These are phyloP conservation scores for Arthroderma sp. DNA, from an alignment of 2,329 filamentous ascomycete species.

Conservation along the genomic window DNA sequence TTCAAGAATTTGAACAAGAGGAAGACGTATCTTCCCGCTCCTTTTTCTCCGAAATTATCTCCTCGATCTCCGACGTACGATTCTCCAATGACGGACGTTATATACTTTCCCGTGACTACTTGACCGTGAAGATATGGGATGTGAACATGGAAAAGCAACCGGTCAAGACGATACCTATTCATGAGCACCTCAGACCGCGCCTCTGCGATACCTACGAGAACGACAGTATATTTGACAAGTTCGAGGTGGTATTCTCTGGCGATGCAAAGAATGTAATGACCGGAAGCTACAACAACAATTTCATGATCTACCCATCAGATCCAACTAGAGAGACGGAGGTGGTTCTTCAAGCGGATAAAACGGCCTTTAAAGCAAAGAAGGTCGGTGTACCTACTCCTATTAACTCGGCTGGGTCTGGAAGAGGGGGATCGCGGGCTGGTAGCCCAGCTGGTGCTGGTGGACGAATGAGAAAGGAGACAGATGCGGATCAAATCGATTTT, in stretches of 20 bases:
- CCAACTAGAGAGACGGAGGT: constrained; percentile 94
- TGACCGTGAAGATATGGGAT: constrained; percentile 99
- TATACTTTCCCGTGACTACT: constrained; percentile 92
- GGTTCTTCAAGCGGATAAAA: constrained; percentile 94
- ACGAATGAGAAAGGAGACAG: constrained; percentile 96
- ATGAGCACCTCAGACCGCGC: constrained; percentile 86
- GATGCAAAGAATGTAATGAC: constrained; percentile 99
- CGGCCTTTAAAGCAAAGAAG: constrained; percentile 99
- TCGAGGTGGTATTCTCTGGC: constrained; percentile 96
- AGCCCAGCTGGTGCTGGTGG: constrained; percentile 81
- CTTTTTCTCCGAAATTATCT: constrained; percentile 99
- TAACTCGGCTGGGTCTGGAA: constrained; percentile 68
- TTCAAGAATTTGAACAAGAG: constrained; percentile 89
- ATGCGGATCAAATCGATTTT: constrained; percentile 98
- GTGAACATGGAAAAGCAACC: constrained; percentile 98
- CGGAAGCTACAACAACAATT: constrained; percentile 99
- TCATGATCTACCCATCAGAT: constrained; percentile 99
- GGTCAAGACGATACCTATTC: constrained; percentile 96
- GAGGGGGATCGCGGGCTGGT: constrained; percentile 72
- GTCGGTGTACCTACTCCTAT: constrained; percentile 95
- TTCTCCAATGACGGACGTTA: constrained; percentile 95
- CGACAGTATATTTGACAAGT: constrained; percentile 99
- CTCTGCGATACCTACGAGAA: constrained; percentile 99
- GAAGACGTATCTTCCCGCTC: constrained; percentile 93
- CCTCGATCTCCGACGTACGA: constrained; percentile 94